Evolutionary conservation across 2,329 filamentous ascomycete species (phyloP).

Genomic region (Cladosporium halotolerans): DNA sequence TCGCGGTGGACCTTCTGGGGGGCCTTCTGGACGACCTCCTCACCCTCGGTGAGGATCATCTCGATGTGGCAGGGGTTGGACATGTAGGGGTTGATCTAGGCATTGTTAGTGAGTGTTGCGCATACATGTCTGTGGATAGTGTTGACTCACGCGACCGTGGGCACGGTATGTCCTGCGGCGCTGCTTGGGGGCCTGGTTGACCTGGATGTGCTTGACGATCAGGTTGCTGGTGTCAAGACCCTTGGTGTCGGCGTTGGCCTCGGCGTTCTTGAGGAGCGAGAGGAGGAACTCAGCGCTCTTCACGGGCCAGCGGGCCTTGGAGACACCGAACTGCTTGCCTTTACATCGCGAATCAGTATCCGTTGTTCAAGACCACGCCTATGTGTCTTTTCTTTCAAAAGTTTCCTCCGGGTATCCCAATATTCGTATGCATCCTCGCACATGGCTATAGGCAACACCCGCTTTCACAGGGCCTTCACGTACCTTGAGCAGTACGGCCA

Average conservation of each 20-base stretch:
- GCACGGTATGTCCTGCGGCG: conserved; percentile 98
- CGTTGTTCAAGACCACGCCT: conserved; percentile 1
- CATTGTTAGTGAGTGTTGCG: background rate
- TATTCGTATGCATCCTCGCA: conserved; percentile 33
- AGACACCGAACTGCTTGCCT: conserved; percentile 99
- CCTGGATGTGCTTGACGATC: conserved; percentile 99
- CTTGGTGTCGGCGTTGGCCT: conserved; percentile 95
- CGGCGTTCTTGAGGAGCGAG: conserved; percentile 93
- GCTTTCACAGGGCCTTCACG: conserved; percentile 39
- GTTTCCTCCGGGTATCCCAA: conserved; percentile 13
- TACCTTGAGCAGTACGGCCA: conserved; percentile 96
- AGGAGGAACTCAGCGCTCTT: conserved; percentile 99
- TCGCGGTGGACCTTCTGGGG: conserved; percentile 60
- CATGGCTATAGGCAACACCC: conserved; percentile 21
- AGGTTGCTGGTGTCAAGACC: conserved; percentile 96
- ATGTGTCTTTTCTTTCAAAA: conserved; percentile 16
- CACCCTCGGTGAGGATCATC: conserved; percentile 96
- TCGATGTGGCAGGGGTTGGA: conserved; percentile 99
- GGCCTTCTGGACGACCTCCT: conserved; percentile 92
- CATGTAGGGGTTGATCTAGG: conserved; percentile 99
- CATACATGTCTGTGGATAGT: background rate
- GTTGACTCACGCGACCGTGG: conserved; percentile 88
- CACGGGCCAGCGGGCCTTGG: conserved; percentile 96
- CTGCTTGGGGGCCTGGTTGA: conserved; percentile 99
- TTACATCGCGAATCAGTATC: conserved; percentile 18